Conservation (phyloP, 1,139 yeast species). For the Yamadazyma blattariae region DNA sequence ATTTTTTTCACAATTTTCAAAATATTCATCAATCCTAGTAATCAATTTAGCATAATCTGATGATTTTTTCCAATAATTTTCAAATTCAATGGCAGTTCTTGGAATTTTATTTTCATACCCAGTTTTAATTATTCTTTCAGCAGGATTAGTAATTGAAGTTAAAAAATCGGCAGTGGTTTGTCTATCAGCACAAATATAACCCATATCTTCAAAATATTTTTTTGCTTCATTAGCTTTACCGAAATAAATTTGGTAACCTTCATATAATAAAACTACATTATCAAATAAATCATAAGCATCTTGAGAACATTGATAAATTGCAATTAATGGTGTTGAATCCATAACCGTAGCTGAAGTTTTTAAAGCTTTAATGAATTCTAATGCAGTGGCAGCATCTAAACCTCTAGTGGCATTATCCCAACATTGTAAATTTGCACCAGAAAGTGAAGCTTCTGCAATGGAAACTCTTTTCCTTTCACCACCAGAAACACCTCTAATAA, state of each 20-base stretch:
- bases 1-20: conserved; percentile 15
- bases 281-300: conserved; percentile 65
- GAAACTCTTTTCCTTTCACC: conserved; percentile 48
- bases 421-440: conserved; percentile 48
- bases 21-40: conserved; percentile 30
- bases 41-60: conserved; percentile 38
- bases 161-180: conserved; percentile 79
- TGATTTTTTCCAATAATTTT: conserved; percentile 59
- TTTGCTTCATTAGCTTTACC: conserved; percentile 56
- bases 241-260: conserved; percentile 75
- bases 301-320: conserved; percentile 69
- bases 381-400: conserved; percentile 70
- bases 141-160: conserved; percentile 58
- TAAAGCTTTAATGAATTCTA: conserved; percentile 61
- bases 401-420: conserved; percentile 86
- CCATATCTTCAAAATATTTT: conserved; percentile 44
- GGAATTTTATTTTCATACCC: conserved; percentile 67
- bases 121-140: conserved; percentile 40
- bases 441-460: conserved; percentile 41
- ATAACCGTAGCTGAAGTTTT: conserved; percentile 58
- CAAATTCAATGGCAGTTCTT: conserved; percentile 66
- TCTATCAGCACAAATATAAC: conserved; percentile 62
- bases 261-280: conserved; percentile 69
- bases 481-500: conserved; percentile 41
- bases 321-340: conserved; percentile 56